These are phyloP conservation scores for Phytophthora hybrid DNA, from an alignment of 352 stramenopile genomes.

Conservation along the genomic window DNA sequence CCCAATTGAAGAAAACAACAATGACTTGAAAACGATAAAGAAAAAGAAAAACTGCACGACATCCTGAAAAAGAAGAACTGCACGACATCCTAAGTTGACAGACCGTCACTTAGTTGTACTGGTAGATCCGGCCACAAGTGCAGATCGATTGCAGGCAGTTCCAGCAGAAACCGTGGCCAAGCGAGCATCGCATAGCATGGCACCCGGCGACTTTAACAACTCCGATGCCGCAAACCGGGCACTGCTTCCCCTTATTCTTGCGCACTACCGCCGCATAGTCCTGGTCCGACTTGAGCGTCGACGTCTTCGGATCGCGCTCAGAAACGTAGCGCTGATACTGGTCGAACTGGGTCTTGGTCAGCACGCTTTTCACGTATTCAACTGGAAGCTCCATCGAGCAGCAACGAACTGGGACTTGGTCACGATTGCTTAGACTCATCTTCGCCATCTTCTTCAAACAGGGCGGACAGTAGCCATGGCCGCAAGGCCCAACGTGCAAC, in stretches of 20 bases:
- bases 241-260: conserved; percentile 55
- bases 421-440: conserved; percentile 41
- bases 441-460: conserved; percentile 50
- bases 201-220: conserved; percentile 63
- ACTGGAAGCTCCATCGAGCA: conserved; percentile 51
- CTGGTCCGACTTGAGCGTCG: conserved; percentile 55
- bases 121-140: conserved; percentile 24
- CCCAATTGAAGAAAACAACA: neutral
- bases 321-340: conserved; percentile 50
- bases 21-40: neutral
- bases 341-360: conserved; percentile 16
- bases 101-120: neutral
- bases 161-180: conserved; percentile 56
- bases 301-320: conserved; percentile 46
- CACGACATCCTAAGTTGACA: neutral
- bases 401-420: conserved; percentile 48
- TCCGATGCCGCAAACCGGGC: conserved; percentile 63
- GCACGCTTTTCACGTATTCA: conserved; percentile 39
- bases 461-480: conserved; percentile 50
- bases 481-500: conserved; percentile 33
- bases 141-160: conserved; percentile 37
- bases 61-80: neutral
- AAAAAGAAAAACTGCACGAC: neutral
- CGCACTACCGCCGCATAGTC: conserved; percentile 56
- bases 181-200: conserved; percentile 46